Percentiles rank a stretch among this genome's conserved stretches.
phyloP scores from a whole-genome alignment of 768 basidiomycete genomes.

The Lentinula sp. region DNA sequence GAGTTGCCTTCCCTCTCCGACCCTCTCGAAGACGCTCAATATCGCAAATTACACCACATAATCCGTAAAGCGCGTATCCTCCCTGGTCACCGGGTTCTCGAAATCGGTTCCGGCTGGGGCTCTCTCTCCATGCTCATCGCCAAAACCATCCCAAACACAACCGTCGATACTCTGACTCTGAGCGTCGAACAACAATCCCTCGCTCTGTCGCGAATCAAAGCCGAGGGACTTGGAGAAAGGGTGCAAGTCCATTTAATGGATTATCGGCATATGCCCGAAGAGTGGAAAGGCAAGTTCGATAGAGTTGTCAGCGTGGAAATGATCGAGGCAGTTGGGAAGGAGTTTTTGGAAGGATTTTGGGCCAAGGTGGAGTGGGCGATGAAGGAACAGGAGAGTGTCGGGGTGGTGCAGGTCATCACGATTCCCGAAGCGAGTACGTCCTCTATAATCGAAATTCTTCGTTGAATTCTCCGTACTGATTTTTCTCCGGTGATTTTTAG shows the following conservation, averaged over 20 bases:
- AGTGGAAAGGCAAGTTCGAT: constrained; percentile 64
- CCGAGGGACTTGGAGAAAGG: constrained; percentile 42
- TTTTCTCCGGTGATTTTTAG: constrained; percentile 16
- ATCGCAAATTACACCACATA: constrained; percentile 59
- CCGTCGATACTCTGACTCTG: constrained; percentile 68
- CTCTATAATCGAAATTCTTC: too few species aligned
- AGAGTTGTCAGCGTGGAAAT: constrained; percentile 72
- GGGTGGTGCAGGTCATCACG: constrained; percentile 70
- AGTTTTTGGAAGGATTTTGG: constrained; percentile 65
- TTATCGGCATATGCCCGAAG: constrained; percentile 56
- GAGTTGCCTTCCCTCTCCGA: constrained; percentile 7
- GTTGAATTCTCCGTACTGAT: neutral
- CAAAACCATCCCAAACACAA: constrained; percentile 44
- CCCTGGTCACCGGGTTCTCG: constrained; percentile 52
- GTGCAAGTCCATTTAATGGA: constrained; percentile 73
- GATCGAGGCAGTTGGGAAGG: constrained; percentile 69
- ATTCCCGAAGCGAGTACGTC: constrained; percentile 65
- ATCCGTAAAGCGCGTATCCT: constrained; percentile 58
- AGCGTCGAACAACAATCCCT: constrained; percentile 58
- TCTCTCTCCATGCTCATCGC: constrained; percentile 63
- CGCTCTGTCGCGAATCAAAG: constrained; percentile 48
- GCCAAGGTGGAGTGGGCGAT: constrained; percentile 59
- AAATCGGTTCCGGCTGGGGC: constrained; percentile 81
- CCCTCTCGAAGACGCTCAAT: constrained; percentile 42
- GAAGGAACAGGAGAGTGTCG: constrained; percentile 51